Evolutionary conservation across 768 basidiomycete genomes (phyloP), one percentile per base, ranked within the genome.

Genomic region (Agaricus blazei): DNA sequence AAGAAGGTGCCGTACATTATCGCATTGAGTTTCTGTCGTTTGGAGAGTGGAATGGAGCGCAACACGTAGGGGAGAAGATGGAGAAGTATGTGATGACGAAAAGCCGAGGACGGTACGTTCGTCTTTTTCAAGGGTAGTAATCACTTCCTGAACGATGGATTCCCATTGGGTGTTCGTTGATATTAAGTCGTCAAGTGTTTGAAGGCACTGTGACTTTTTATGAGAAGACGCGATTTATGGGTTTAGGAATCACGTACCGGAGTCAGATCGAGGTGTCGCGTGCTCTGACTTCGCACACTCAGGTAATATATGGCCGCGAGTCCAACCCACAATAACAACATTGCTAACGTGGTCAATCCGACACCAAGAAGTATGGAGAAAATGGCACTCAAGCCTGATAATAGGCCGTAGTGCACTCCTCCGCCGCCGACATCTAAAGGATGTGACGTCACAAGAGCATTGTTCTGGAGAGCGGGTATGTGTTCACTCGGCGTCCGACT

Each of bases 21-120:
- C 90, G 63, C 85, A 88, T 68, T 93, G 90, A 0, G 77, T 82
- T 63, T 90, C 87, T 0, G 88, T 90, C 11, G 83, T 86, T 64
- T 85, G 77, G 12, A 92, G 75, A 15, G 88, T 83, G 2, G 88
- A 84, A 51, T 87, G 83, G 2, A 93, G 77, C 8, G 89, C 79
- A 14, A 88, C 73, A 48, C 87, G 85, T 58, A 91, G 76, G n/a
- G 77, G 67, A 44, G 79, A 77, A 1, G 80, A 76, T 5, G 83
- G 76, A 2, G 79, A 75, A 9, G 76, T 69, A 3, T 80, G 72
- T 52, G 75, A 74, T 24, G 73, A 63, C 2, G 53, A 54, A 6
- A 78, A 68, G 24, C 77, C 71, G 57, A 75, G 72, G 41, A 56
- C 48, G 57, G 56, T 54, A 52, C 59, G 36, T 63, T 91, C 88